Percentiles rank a stretch among this genome's conserved stretches.
phyloP scores from a whole-genome alignment of 768 basidiomycete genomes.

The Tephrocybe sp. region DNA sequence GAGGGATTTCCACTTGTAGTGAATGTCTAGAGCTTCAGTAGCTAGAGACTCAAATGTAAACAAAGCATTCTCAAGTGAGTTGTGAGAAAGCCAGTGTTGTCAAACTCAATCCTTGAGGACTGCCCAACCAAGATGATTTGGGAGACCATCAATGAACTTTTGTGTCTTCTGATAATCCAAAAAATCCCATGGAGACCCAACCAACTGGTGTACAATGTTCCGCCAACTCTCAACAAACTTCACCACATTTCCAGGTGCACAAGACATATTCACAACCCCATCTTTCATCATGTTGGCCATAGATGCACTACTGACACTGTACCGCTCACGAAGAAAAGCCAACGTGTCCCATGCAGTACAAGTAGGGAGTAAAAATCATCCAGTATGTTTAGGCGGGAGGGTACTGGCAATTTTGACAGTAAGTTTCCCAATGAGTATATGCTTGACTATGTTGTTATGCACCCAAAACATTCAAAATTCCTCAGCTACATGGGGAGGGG shows the following conservation, averaged over 20 bases:
- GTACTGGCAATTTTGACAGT: not conserved
- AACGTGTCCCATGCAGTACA: not conserved
- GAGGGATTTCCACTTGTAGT: not conserved
- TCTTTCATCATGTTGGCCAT: not conserved
- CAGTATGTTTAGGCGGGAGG: not conserved
- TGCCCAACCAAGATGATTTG: not conserved
- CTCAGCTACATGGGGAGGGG: too few relatives aligned
- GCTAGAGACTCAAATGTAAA: not conserved
- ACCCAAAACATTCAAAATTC: not conserved
- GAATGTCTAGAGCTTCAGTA: not conserved
- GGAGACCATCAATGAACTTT: slow-evolving; percentile 1
- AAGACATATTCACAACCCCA: not conserved
- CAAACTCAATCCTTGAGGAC: not conserved
- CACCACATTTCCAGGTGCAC: not conserved
- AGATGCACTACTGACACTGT: not conserved
- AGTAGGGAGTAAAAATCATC: not conserved
- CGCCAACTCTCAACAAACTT: not conserved
- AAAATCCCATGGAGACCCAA: slow-evolving; percentile 2
- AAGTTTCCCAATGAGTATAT: not conserved
- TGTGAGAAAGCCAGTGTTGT: not conserved
- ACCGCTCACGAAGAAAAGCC: not conserved
- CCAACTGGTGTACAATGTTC: not conserved
- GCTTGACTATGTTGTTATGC: not conserved
- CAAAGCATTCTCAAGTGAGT: not conserved
- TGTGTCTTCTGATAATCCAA: not conserved